Conservation (phyloP, 495 filamentous ascomycete species). For the Penicillium tannophilum region DNA sequence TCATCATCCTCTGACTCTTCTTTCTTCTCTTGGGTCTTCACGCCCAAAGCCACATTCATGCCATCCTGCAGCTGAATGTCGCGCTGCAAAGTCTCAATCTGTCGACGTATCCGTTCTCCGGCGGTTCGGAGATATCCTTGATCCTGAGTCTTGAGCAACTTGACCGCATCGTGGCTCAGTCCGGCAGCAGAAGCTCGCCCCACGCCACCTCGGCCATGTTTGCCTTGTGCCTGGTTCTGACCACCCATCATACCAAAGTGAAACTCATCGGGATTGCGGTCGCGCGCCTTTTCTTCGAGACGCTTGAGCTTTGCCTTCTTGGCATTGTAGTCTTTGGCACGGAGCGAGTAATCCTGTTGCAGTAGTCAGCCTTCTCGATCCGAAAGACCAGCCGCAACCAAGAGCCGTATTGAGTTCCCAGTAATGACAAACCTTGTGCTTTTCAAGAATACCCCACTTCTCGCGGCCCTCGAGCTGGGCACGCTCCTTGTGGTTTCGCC, state of each 20-base stretch:
- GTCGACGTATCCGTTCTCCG: conserved; percentile 58
- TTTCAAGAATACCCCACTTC: conserved; percentile 85
- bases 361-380: conserved; percentile 16
- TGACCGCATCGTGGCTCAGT: conserved; percentile 69
- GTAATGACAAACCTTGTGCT: conserved; percentile 66
- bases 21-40: conserved; percentile 29
- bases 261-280: conserved; percentile 96
- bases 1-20: conserved; percentile 16
- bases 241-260: conserved; percentile 83
- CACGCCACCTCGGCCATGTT: conserved; percentile 54
- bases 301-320: conserved; percentile 81
- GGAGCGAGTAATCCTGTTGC: conserved; percentile 82
- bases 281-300: conserved; percentile 76
- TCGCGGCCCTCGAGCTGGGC: conserved; percentile 79
- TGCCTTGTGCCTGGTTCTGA: conserved; percentile 54
- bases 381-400: not conserved
- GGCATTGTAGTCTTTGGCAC: conserved; percentile 81
- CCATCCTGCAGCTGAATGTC: conserved; percentile 48
- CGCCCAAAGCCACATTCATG: conserved; percentile 33
- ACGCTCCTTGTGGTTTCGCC: conserved; percentile 81
- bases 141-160: conserved; percentile 95
- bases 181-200: conserved; percentile 42
- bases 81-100: conserved; percentile 60
- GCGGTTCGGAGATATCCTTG: conserved; percentile 79
- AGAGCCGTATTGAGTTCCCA: not conserved